A percentile compares a stretch with the other conserved stretches of the same genome.
Evolutionary conservation across 1,139 yeast genomes (phyloP).

Genomic region (Taphrina populina): DNA sequence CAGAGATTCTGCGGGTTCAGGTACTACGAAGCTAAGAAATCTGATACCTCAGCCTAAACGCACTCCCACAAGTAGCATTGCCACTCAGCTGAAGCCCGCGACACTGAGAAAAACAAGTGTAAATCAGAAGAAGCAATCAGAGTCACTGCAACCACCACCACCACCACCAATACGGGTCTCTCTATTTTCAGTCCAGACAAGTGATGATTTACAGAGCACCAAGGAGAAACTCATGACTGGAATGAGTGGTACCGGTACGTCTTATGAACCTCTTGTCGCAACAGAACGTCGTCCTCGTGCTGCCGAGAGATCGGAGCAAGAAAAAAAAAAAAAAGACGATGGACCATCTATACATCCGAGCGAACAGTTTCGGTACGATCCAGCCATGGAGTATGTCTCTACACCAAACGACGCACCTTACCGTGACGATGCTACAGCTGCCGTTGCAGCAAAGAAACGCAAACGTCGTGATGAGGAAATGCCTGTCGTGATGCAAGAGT

Average conservation of each 20-base stretch:
- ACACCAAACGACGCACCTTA: not conserved
- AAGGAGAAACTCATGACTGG: not conserved
- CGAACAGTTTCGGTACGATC: slow-evolving; percentile 11
- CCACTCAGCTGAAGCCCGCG: not conserved
- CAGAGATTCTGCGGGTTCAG: not conserved
- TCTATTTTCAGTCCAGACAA: slow-evolving; percentile 7
- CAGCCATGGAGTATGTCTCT: not conserved
- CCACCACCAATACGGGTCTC: not conserved
- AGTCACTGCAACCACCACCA: not conserved
- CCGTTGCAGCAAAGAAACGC: not conserved
- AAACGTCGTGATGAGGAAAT: not conserved
- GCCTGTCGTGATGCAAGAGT: slow-evolving; percentile 15
- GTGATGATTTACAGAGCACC: not conserved
- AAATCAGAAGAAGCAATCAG: not conserved
- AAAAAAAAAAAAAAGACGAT: not conserved
- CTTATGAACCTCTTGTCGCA: slow-evolving; percentile 14
- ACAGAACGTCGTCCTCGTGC: slow-evolving; percentile 17
- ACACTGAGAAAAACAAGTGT: not conserved
- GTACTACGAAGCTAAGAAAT: no score
- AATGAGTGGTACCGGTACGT: not conserved
- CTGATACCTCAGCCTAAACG: no score
- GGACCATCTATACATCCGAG: slow-evolving; percentile 2
- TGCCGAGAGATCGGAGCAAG: not conserved
- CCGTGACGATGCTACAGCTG: not conserved
- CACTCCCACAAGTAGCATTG: no score